These are phyloP conservation scores for Solanum dulcamara DNA, from an alignment of 257 asterid species.

Conservation along the genomic window DNA sequence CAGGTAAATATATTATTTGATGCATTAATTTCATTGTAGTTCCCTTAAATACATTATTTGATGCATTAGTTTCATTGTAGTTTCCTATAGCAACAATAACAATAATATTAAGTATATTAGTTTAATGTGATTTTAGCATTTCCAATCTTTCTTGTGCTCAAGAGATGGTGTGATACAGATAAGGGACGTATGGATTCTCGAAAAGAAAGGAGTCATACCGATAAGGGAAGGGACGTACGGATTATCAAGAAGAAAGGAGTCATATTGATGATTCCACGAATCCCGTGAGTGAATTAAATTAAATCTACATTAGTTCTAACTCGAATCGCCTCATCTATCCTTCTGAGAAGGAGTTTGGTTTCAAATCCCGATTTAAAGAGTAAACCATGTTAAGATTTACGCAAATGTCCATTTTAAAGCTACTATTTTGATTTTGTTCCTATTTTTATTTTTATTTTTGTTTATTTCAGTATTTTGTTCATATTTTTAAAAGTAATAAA, in stretches of 20 bases:
- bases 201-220: background rate
- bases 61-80: no score
- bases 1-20: background rate
- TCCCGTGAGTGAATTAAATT: background rate
- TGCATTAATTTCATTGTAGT: background rate
- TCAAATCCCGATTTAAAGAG: background rate
- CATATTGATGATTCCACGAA: no score
- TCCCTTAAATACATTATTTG: no score
- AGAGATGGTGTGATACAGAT: background rate
- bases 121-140: background rate
- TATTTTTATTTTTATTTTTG: no score
- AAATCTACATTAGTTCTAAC: background rate
- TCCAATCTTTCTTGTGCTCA: no score
- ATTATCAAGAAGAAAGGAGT: background rate
- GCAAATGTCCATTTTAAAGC: background rate
- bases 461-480: no score
- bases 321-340: background rate
- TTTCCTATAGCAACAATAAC: no score
- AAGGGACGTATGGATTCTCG: background rate
- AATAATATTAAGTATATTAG: no score
- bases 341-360: background rate
- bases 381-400: background rate
- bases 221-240: background rate
- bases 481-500: no score
- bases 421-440: background rate